phyloP scores from a whole-genome alignment of 495 filamentous ascomycete species.

The Neurospora sp. region DNA sequence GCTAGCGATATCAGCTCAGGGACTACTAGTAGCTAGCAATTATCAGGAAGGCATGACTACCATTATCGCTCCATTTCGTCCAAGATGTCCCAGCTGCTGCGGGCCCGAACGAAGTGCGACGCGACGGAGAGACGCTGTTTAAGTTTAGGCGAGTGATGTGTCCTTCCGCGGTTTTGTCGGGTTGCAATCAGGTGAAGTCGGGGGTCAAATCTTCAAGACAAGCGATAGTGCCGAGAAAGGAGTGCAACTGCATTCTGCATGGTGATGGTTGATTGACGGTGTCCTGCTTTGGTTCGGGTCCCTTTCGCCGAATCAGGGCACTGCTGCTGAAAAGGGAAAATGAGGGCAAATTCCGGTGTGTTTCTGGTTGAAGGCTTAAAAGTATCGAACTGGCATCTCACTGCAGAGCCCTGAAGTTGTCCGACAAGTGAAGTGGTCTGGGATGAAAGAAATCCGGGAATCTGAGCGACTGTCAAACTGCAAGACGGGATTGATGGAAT shows the following conservation, averaged over 20 bases:
- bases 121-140: not conserved
- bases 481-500: not conserved
- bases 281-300: not conserved
- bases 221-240: not conserved
- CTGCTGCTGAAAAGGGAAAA: constrained; percentile 2
- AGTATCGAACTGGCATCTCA: not conserved
- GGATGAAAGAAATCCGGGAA: not conserved
- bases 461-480: not conserved
- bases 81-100: not conserved
- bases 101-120: not conserved
- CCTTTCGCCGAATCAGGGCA: not conserved
- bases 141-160: not conserved
- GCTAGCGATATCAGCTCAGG: not conserved
- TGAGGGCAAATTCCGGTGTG: not conserved
- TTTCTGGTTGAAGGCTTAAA: not conserved
- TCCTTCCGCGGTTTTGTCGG: not conserved
- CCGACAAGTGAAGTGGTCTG: not conserved
- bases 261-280: not conserved
- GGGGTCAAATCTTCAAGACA: not conserved
- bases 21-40: not conserved
- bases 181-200: not conserved
- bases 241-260: not conserved
- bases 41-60: not conserved
- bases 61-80: not conserved
- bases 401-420: not conserved